Evolutionary conservation across 306 rosid species (phyloP), one percentile per base, ranked within the genome.

Genomic region (Gastrolobium bilobum): DNA sequence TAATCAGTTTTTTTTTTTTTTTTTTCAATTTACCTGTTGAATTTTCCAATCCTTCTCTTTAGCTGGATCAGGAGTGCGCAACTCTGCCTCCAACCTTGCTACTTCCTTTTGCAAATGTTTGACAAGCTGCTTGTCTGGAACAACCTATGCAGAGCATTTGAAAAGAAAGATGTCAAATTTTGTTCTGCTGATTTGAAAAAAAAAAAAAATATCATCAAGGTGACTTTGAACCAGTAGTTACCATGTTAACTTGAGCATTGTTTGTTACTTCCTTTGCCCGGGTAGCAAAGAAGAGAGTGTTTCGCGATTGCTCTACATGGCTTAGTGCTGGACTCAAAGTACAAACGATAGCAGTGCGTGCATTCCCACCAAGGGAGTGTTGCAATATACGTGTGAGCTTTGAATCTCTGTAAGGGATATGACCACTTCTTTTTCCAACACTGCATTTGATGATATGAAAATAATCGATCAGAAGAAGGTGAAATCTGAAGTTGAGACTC

Each of bases 351-450:
- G 99, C 99, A n/a, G 99, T 96, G 67, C 98, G 96, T 68, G 99
- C 97, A 84, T 96, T 96, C 81, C 99, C 99, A 56, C 99, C 99
- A 26, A 96, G 98, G 26, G 99, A 96, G 64, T 93, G 99, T 82
- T 96, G 99, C 85, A 96, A 78, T 79, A 96, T 96, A 75, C 99
- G 98, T 14, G 99, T 96, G 51, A 96, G 98, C 86, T 96, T 96
- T 34, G 99, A 96, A 87, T 96, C 93, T 89, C 99, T 89, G 51
- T 96, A 96, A 62, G 99, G 99, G 86, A 96, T 83, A 77, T 96
- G 99, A 0, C 98, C 99, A 65, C 93, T 90, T 88, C 85, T 90
- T 85, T 96, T 96, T 67, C 99, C 99, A 53, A 87, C 87, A 78
- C 99, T 96, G 92, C 87, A 82, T 7, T 56, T 75, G 52, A 59